Percentiles rank a stretch among this genome's conserved stretches.
These are phyloP conservation scores for Poa pratensis DNA, from an alignment of 176 grass and related monocot species.

Conservation along the genomic window DNA sequence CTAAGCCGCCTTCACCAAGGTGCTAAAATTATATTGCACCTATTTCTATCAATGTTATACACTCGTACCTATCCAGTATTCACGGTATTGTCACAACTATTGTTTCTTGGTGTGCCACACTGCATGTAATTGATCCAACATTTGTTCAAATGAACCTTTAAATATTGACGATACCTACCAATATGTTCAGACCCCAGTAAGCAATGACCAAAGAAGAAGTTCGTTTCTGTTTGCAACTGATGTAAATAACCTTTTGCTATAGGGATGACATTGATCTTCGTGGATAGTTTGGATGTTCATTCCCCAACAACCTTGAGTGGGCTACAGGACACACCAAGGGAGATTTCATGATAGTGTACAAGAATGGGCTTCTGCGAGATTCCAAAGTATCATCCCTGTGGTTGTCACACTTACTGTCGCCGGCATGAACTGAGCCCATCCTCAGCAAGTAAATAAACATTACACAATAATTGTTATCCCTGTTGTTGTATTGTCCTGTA, in stretches of 20 bases:
- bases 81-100: neutral
- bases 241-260: slow-evolving; percentile 18
- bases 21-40: neutral
- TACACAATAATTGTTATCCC: slow-evolving; percentile 13
- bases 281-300: slow-evolving; percentile 80
- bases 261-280: slow-evolving; percentile 77
- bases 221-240: neutral
- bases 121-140: neutral
- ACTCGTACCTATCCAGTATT: neutral
- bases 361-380: slow-evolving; percentile 68
- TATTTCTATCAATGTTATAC: neutral
- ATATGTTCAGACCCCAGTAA: neutral
- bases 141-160: neutral
- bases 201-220: neutral
- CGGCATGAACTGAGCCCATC: slow-evolving; percentile 38
- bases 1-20: neutral
- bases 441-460: slow-evolving; percentile 40
- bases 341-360: slow-evolving; percentile 78
- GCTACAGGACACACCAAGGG: slow-evolving; percentile 76
- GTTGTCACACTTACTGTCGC: slow-evolving; percentile 63
- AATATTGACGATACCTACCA: neutral
- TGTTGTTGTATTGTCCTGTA: slow-evolving; percentile 40
- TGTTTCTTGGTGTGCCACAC: neutral
- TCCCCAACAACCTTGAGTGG: slow-evolving; percentile 80
- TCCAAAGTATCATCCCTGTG: slow-evolving; percentile 68